Evolutionary conservation across 2,329 filamentous ascomycete genomes (phyloP), one percentile per base, ranked within the genome.

Genomic region (Leptosphaerulina australis): DNA sequence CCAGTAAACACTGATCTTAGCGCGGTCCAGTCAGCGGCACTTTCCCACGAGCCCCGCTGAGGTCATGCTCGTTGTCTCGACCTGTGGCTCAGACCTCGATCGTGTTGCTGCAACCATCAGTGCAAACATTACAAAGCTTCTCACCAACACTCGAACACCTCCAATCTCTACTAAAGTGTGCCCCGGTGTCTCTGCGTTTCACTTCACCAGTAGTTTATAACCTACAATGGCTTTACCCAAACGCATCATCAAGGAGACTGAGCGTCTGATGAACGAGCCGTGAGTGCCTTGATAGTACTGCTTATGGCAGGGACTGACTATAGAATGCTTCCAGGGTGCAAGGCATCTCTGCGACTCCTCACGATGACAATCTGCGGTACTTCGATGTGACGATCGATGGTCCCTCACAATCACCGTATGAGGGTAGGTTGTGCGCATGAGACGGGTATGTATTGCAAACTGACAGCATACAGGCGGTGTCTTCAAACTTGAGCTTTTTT

Each of bases 341-440:
- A 22, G 94, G 94, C 55, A 99, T 99, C 77, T 96, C 90, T 68
- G 94, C 94, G 39, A 81, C 95, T 43, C 95, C 95, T 38, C 94
- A 97, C 74, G 91, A 97, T 67, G 94, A 99, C 67, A 99, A 99
- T 76, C 84, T 97, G 50, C 85, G 94, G 64, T 99, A 99, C 77
- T 99, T 99, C 68, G 95, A 99, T 73, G 95, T 99, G 62, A 91
- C 90, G 67, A 97, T 99, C 70, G 87, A 97, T 70, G 93, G 93
- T 5, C 93, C 93, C 17, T 85, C 87, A 29, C 88, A 92, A 69
- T 97, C 93, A 48, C 94, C 94, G 53, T 97, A 97, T 71, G 92
- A 97, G 81, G 91, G 93, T 95, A 69, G 50, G 79, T n/a, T 39
- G 25, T n/a, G 18, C n/a, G 25, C 26, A 8, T 17, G 6, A 15